phyloP scores from a whole-genome alignment of 2,329 filamentous ascomycete genomes.

The Kalaharituber pfeilii region DNA sequence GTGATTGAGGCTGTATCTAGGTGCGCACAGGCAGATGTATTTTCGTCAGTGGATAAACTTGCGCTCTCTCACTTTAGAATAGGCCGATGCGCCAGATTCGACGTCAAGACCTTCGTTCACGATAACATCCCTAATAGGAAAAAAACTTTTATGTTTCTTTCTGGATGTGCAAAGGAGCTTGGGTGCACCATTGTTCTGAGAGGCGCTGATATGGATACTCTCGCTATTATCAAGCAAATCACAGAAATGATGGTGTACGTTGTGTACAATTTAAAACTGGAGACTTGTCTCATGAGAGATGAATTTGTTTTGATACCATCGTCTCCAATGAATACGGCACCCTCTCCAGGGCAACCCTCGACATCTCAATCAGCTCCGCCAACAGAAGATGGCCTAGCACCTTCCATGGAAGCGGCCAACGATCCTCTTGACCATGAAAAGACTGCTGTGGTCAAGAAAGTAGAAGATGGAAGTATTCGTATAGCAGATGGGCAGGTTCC shows the following conservation, averaged over 20 bases:
- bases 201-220: slow-evolving; percentile 52
- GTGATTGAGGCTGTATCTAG: slow-evolving; percentile 89
- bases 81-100: slow-evolving; percentile 69
- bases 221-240: slow-evolving; percentile 73
- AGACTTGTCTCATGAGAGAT: slow-evolving; percentile 85
- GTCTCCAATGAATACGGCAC: slow-evolving; percentile 1
- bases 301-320: slow-evolving; percentile 73
- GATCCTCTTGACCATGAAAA: neutral
- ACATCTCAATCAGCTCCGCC: neutral
- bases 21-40: slow-evolving; percentile 78
- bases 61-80: slow-evolving; percentile 56
- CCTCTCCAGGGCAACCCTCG: slow-evolving; percentile 1
- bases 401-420: neutral
- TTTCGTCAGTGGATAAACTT: slow-evolving; percentile 88
- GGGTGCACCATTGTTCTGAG: slow-evolving; percentile 89
- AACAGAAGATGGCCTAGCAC: neutral
- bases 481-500: slow-evolving; percentile 39
- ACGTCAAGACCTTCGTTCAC: slow-evolving; percentile 89
- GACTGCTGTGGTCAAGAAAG: neutral
- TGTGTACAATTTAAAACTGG: slow-evolving; percentile 89
- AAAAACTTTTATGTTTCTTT: slow-evolving; percentile 92
- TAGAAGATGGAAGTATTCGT: slow-evolving; percentile 12
- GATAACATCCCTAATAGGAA: slow-evolving; percentile 54
- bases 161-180: slow-evolving; percentile 72
- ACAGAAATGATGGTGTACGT: slow-evolving; percentile 99